phyloP scores from a whole-genome alignment of 2,329 filamentous ascomycete species.

The Fusarium paranaense region DNA sequence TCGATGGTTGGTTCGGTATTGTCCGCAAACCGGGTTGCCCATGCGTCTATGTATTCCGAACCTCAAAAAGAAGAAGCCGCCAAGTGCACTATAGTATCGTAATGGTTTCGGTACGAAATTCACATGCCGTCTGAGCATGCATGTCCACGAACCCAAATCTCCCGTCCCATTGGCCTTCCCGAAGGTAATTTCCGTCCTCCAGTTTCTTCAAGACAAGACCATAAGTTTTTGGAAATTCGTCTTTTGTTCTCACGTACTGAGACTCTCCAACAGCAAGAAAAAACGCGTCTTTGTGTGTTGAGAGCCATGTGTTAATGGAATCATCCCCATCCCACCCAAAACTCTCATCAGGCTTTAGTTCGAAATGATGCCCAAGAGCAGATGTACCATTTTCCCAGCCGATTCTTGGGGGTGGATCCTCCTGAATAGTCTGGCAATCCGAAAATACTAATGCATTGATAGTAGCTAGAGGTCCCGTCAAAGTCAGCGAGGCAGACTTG shows the following conservation, averaged over 20 bases:
- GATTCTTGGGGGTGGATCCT: not conserved
- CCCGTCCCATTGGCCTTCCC: not conserved
- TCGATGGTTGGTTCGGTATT: too few species aligned
- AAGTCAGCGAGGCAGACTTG: conserved; percentile 1
- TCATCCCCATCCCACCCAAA: not conserved
- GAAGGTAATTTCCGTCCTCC: not conserved
- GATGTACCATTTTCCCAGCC: not conserved
- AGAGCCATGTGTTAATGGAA: not conserved
- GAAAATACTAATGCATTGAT: not conserved
- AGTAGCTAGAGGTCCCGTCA: conserved; percentile 1
- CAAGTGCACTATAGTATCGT: not conserved
- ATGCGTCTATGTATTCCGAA: not conserved
- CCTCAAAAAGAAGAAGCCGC: not conserved
- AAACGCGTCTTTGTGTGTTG: not conserved
- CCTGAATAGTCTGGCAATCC: not conserved
- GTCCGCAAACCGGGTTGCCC: too few species aligned
- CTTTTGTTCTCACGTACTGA: not conserved
- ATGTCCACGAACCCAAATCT: not conserved
- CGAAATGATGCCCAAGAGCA: not conserved
- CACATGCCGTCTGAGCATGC: not conserved
- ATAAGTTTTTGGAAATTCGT: not conserved
- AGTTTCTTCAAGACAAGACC: not conserved
- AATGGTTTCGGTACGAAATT: not conserved
- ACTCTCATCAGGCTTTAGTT: not conserved
- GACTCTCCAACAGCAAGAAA: not conserved